phyloP scores from a whole-genome alignment of 495 filamentous ascomycete genomes.

The Neurospora tetraspora region DNA sequence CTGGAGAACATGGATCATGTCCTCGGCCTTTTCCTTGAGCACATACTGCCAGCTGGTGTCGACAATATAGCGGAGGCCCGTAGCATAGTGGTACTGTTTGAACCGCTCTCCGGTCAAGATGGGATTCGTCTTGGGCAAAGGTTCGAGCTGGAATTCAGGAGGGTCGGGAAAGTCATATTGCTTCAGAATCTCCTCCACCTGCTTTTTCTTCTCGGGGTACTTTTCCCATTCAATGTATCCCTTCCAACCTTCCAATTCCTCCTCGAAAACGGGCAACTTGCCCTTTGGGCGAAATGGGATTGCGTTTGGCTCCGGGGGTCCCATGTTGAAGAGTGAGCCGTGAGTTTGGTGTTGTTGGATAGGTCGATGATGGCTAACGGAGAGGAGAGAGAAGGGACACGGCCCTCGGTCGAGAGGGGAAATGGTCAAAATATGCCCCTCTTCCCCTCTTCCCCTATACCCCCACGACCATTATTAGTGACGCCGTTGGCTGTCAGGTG shows the following conservation, averaged over 20 bases:
- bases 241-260: conserved; percentile 15
- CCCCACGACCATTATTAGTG: neutral
- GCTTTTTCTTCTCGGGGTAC: conserved; percentile 53
- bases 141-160: conserved; percentile 51
- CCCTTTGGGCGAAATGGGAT: conserved; percentile 11
- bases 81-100: conserved; percentile 54
- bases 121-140: conserved; percentile 53
- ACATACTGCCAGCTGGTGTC: conserved; percentile 51
- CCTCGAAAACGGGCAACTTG: conserved; percentile 10
- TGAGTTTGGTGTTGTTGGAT: neutral
- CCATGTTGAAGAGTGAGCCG: conserved; percentile 6
- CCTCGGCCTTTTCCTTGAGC: conserved; percentile 47
- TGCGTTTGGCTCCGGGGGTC: conserved; percentile 12
- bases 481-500: neutral
- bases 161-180: conserved; percentile 44
- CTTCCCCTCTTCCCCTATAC: neutral
- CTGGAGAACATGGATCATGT: conserved; percentile 59
- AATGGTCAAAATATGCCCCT: neutral
- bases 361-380: neutral
- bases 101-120: conserved; percentile 51
- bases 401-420: neutral
- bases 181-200: conserved; percentile 45
- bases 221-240: conserved; percentile 61
- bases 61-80: conserved; percentile 39
- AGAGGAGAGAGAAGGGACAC: neutral